Base-by-base conservation (phyloP, 352 stramenopile genomes). In the Phytophthora citricola region DNA sequence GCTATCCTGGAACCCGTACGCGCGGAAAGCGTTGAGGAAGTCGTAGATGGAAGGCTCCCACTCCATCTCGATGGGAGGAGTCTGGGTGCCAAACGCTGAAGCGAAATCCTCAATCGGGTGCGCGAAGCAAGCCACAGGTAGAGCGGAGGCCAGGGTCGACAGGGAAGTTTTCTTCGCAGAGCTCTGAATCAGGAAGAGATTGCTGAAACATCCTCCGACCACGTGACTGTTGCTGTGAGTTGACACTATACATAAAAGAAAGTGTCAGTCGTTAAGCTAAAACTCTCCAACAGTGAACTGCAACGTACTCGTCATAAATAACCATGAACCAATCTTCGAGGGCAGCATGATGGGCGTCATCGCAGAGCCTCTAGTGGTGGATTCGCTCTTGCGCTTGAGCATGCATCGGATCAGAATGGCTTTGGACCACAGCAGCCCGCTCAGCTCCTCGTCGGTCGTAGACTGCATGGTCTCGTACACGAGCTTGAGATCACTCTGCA, bases 1-100 rank as follows among this genome's bases (percentile, higher is more conserved):
- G 55, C 76, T 91, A 69, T 95, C 85, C 44, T 90, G 78, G 58
- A 95, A 95, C 5, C 87, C 87, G 45, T 90, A 95, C 14, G 77
- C 75, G 10, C 83, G 85, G 50, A 95, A 95, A 3, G 82, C 79
- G 15, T 76, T 84, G 9, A 95, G 70, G 54, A 95, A 93, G 47
- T 95, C 79, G 54, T 91, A 87, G 4, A 93, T 83, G 1, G 75
- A 83, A 12, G 86, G 83, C 26, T 75, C 60, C 87, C 87, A 94
- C 44, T 81, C 81, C 76, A 92, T 92, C 36, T 81, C 55, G 12
- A 94, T 58, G 14, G 69, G 22, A 17, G 65, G 57, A n/a, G 70
- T 63, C 7, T 68, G 38, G 1, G 54, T 34, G 27, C 75, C 75
- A 41, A 89, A 70, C 4, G 79, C 24, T 26, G 67, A 56, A 9